Conservation (phyloP, 352 stramenopile genomes). For the Sclerospora graminicola region DNA sequence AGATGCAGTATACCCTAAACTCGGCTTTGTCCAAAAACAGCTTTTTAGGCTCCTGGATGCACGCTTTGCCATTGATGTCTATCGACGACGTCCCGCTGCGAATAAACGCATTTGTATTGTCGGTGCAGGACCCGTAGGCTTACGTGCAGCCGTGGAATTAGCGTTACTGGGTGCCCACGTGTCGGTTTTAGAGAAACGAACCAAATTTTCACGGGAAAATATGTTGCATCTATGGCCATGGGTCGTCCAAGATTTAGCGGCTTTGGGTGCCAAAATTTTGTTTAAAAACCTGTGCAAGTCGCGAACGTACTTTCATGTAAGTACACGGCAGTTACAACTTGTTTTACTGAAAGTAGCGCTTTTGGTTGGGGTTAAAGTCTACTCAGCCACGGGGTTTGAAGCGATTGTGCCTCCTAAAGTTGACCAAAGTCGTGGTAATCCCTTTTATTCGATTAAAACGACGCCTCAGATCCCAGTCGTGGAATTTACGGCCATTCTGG, state of each 20-base stretch:
- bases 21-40: conserved; percentile 53
- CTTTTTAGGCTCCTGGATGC: conserved; percentile 49
- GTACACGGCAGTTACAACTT: too few species aligned
- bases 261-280: too few species aligned
- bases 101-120: conserved; percentile 53
- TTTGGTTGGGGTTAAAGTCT: too few species aligned
- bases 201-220: conserved; percentile 65
- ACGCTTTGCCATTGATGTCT: conserved; percentile 32
- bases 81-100: conserved; percentile 25
- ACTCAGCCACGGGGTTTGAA: too few species aligned
- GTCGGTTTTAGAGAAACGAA: conserved; percentile 64
- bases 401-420: too few species aligned
- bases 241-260: too few species aligned
- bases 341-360: too few species aligned
- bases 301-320: too few species aligned
- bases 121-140: conserved; percentile 41
- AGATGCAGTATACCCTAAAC: conserved; percentile 27
- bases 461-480: conserved; percentile 53
- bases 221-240: neutral
- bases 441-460: conserved; percentile 49
- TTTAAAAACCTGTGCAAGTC: too few species aligned
- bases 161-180: conserved; percentile 53
- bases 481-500: conserved; percentile 50
- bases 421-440: conserved; percentile 21
- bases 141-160: conserved; percentile 42